Evolutionary conservation across 2,329 filamentous ascomycete genomes (phyloP), one percentile per base, ranked within the genome.

Genomic region (Myriosclerotinia duriaeana): DNA sequence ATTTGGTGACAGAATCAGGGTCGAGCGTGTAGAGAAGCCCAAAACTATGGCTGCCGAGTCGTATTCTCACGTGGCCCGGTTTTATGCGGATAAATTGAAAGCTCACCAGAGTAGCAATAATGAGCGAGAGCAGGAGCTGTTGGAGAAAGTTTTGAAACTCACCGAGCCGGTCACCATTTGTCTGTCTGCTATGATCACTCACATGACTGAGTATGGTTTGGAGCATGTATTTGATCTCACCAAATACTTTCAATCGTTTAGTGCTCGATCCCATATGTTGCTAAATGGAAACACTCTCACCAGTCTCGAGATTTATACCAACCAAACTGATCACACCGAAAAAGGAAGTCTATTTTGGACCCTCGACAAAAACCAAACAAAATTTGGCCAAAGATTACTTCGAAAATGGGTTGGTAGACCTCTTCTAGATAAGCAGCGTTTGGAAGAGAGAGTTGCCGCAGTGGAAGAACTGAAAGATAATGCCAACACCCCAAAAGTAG

Each of bases 231-330:
- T 99, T 73, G 90, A 97, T 74, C 80, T 99, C 53, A 98, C 95
- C 1, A 97, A 96, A 73, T 97, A 98, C 79, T 99, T 99, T 75
- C 90, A 97, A 72, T 92, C 93, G 2, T 99, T 99, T 79, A 97
- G 91, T 72, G 92, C 93, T 9, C 84, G 93, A 48, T 93, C 94
- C 17, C 93, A 98, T 75, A 98, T 99, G 95, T 82, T 98, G 5
- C 82, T 99, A 68, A 97, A 96, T 75, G 95, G 94, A 54, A 99
- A 97, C 65, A 97, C 94, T 0, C 80, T 99, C 48, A 94, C 92
- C 59, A 97, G 92, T 73, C 84, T 99, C 15, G 95, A 99, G 76
- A 92, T 99, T 2, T 99, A 97, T 76, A 90, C 93, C 68, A 99
- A 99, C 71, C 88, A 93, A 73, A 98, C 94, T 0, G 93, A 98